Base-by-base conservation (phyloP, 768 basidiomycete species). In the Phylloporus rhodoxanthus region DNA sequence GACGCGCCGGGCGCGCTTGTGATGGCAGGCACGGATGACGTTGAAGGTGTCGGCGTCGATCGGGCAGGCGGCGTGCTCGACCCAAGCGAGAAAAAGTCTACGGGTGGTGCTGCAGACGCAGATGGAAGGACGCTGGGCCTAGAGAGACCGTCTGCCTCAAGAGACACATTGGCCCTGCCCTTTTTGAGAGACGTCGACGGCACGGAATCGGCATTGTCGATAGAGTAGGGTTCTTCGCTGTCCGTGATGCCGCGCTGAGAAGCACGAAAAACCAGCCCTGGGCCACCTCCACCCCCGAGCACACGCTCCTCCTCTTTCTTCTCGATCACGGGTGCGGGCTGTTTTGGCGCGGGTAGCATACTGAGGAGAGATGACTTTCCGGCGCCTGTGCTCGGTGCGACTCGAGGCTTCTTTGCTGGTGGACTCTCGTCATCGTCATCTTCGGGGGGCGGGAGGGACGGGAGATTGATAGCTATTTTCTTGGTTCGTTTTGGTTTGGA, bases 341-440 rank as follows among this genome's bases (percentile, higher is more conserved):
- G 77, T 67, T 83, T 87, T 5, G 88, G 88, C 0, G 81, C 77
- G 29, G 88, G 88, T 10, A 91, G 73, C 82, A 89, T 87, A 8
- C 77, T 76, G 28, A 90, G 59, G 42, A 91, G 62, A 2, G 80
- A 77, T 0, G 87, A 90, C 11, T 63, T 62, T 9, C 86, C 86
- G 23, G 79, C 79, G 8, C 82, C 79, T 8, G 52, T 33, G 25
- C 46, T 45, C 19, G 75, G 52, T 29, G 75, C 73, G 33, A 79
- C 54, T 21, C 78, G 74, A 15, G 74, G 70, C 51, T 76, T 84
- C 68, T 87, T 89, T 33, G 80, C 71, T 2, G 77, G 72, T 33
- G 81, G 84, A 56, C 71, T 68, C 30, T 75, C 76, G 1, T 68
- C 70, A n/a, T 74, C 75, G 3, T 68, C 70, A n/a, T 73, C 70